Base-by-base conservation (phyloP, 2,329 filamentous ascomycete genomes). In the Aspergillus clavatus region DNA sequence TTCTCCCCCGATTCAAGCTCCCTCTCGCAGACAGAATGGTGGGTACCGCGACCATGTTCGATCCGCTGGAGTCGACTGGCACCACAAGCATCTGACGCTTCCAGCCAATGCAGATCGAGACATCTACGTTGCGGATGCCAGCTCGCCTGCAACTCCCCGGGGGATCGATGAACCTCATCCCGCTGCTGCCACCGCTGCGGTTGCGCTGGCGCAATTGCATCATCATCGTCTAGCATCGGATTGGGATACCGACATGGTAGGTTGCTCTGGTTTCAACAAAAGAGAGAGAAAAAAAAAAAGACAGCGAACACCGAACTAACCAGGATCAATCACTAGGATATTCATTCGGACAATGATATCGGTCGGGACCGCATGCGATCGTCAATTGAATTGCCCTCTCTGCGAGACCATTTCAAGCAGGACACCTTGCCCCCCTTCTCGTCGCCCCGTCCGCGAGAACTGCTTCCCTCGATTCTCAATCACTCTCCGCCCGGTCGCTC, bases 401-500 rank as follows among this genome's bases (percentile, higher is more conserved):
- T 89, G 51, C 81, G 86, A 53, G 75, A 79, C 48, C 63, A 80
- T 48, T 72, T 87, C 47, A 86, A 86, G 52, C 88, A 87, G 69
- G 86, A 89, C 58, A 82, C 85, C 1, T 84, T 84, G 16, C 81
- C 82, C 16, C 77, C 79, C 21, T 75, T 82, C 55, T 78, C 82
- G 50, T 72, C 76, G 31, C 71, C 72, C 52, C 78, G 81, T 55
- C 82, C 80, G 46, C 80, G 86, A 60, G 87, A 91, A 57, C 76
- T 93, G 40, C 78, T 95, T 5, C 88, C 89, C 1, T 95, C 89
- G 0, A 87, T 93, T 46, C 72, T 95, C 33, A 67, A 65, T 42
- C 84, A 84, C 48, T 95, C 90, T 7, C 90, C 89, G 1, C 86
- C 89, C 5, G 88, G 86, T 43, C 86, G 90, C 51, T 94, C 89